Percentiles rank a stretch among this genome's conserved stretches.
These are phyloP conservation scores for Blepharisma stoltei DNA, from an alignment of 73 alveolate species.

Conservation along the genomic window DNA sequence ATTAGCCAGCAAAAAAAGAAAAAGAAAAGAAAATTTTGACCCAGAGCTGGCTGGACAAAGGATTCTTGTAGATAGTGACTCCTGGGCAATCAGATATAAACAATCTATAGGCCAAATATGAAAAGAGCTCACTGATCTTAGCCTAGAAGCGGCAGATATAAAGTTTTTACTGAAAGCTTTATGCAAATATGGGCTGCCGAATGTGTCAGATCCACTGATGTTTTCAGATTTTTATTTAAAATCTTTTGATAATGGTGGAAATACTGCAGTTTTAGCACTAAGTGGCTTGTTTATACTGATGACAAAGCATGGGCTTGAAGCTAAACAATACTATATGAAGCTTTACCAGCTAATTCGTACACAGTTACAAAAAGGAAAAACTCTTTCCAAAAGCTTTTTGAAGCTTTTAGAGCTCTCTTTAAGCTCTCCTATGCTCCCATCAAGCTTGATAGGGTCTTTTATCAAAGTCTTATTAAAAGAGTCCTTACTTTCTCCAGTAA, in stretches of 20 bases:
- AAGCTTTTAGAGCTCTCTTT: constrained; percentile 8
- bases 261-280: not conserved
- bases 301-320: constrained; percentile 9
- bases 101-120: not conserved
- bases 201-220: not conserved
- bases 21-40: constrained; percentile 19
- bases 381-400: not conserved
- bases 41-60: not conserved
- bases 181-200: not conserved
- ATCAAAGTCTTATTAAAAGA: constrained; percentile 1
- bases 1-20: not conserved
- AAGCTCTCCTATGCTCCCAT: constrained; percentile 15
- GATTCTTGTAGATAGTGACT: constrained; percentile 2
- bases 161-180: not conserved
- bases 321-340: constrained; percentile 12
- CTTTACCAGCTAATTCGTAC: not conserved
- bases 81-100: not conserved
- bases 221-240: constrained; percentile 6
- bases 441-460: constrained; percentile 12
- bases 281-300: not conserved
- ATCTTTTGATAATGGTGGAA: constrained; percentile 9
- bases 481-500: not conserved
- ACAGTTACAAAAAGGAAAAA: constrained; percentile 6
- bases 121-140: not conserved
- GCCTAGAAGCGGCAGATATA: not conserved